Conservation (phyloP, 345 rosid species). For the Hevea brasiliensis region DNA sequence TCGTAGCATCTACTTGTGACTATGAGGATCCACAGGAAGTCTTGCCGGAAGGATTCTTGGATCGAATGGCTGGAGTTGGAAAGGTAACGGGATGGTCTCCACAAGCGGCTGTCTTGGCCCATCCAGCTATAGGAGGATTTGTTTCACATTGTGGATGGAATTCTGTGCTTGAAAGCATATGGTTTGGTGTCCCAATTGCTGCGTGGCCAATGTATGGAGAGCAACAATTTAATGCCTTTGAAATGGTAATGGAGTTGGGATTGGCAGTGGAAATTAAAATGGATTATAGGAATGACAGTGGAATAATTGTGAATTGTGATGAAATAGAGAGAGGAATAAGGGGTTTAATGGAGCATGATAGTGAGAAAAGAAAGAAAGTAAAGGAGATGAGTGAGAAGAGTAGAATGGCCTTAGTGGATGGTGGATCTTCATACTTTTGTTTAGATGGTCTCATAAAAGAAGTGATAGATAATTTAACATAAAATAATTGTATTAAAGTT, state of each 20-base stretch:
- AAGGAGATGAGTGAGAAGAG: not conserved
- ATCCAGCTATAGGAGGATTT: constrained; percentile 9
- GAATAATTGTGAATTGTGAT: not conserved
- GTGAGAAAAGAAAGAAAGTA: constrained; percentile 2
- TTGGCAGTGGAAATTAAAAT: not conserved
- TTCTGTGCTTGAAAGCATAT: constrained; percentile 11
- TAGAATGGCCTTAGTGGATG: not conserved
- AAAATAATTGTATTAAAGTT: too few species aligned
- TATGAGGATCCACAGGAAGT: not conserved
- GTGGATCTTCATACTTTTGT: constrained; percentile 7
- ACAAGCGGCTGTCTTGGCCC: not conserved
- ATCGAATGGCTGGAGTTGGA: not conserved
- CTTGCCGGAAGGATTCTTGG: not conserved
- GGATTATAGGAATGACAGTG: not conserved
- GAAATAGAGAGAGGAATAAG: not conserved
- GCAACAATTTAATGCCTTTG: constrained; percentile 15
- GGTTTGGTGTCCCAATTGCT: constrained; percentile 14
- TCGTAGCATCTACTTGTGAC: not conserved
- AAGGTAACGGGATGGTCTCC: constrained; percentile 16
- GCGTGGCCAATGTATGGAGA: constrained; percentile 9
- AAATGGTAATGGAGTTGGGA: constrained; percentile 1
- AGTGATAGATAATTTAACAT: not conserved
- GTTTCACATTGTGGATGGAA: constrained; percentile 21
- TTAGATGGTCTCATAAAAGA: not conserved
- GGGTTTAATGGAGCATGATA: not conserved